Evolutionary conservation across 805 yeast genomes (phyloP), one percentile per base, ranked within the genome.

Genomic region (Cyberlindnera suaveolens): DNA sequence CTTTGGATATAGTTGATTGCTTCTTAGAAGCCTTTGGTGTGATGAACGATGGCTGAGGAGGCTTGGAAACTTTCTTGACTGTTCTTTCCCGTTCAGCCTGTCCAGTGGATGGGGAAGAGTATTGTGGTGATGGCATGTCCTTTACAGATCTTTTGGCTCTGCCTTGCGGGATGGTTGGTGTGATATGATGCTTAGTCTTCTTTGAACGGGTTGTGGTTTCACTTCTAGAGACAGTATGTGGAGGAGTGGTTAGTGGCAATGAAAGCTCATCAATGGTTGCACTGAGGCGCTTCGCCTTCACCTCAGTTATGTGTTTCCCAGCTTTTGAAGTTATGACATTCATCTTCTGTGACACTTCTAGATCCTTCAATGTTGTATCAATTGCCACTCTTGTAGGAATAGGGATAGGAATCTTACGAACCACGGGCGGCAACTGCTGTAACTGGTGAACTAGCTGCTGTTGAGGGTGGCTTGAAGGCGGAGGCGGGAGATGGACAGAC

Each of bases 401-500:
- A 29, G 23, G 13, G 19, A 27, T 11, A n/a, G 39, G 15, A 23
- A 23, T 23, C 4, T 11, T 23, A 23, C 27, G 27, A 23, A 23
- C 11, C 27, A 23, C 27, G 11, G 27, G 27, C 10, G 27, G 27
- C 4, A 23, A 23, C 11, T 23, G 27, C 13, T 23, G 27, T 23
- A 10, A 8, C 27, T 23, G 11, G 11, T 23, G 27, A 23, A 23
- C 27, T 23, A 32, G 23, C 23, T 7, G 36, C 10, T 20, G 18
- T 34, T 17, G 44, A 18, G 32, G 35, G 43, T 43, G 42, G 33
- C 43, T 32, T 34, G 53, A 34, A n/a, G 71, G 70, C 3, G 70
- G 71, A 9, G 71, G 71, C 6, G 71, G 71, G 20, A 67, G 58
- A 40, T 67, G 68, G 29, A 67, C 68, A 26, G 70, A 66, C 17